phyloP scores from a whole-genome alignment of 306 rosid species.

The Ochetophila trinervis region DNA sequence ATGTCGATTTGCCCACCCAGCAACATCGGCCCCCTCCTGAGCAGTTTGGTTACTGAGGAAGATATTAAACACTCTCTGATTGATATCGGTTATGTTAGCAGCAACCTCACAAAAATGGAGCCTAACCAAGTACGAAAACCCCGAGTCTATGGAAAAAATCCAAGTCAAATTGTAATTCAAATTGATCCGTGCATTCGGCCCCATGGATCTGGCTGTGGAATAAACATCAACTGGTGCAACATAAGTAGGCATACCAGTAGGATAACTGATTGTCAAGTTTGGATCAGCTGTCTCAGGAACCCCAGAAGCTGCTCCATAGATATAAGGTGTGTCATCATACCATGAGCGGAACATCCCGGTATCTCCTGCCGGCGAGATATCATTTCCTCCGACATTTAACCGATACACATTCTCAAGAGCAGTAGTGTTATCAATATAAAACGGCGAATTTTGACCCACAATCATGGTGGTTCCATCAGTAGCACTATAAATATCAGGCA shows the following conservation, averaged over 20 bases:
- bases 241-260: slow-evolving; percentile 39
- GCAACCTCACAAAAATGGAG: slow-evolving; percentile 85
- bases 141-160: slow-evolving; percentile 68
- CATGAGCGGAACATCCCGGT: slow-evolving; percentile 85
- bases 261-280: slow-evolving; percentile 40
- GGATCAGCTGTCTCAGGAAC: slow-evolving; percentile 54
- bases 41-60: slow-evolving; percentile 73
- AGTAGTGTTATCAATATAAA: slow-evolving; percentile 49
- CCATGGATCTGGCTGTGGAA: slow-evolving; percentile 83
- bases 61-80: slow-evolving; percentile 70
- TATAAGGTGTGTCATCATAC: slow-evolving; percentile 54
- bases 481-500: slow-evolving; percentile 70
- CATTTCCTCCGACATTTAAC: slow-evolving; percentile 84
- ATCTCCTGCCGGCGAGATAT: slow-evolving; percentile 69
- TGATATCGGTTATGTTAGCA: slow-evolving; percentile 22
- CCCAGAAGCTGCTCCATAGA: slow-evolving; percentile 66
- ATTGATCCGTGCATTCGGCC: slow-evolving; percentile 49
- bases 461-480: slow-evolving; percentile 34
- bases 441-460: slow-evolving; percentile 38
- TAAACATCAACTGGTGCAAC: slow-evolving; percentile 72
- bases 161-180: slow-evolving; percentile 75
- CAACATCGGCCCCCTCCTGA: slow-evolving; percentile 41
- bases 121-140: slow-evolving; percentile 80
- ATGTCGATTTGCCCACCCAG: slow-evolving; percentile 18
- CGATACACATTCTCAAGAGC: slow-evolving; percentile 73